Evolutionary conservation across 1,139 yeast species (phyloP).

Genomic region (Schwanniomyces etchellsii): DNA sequence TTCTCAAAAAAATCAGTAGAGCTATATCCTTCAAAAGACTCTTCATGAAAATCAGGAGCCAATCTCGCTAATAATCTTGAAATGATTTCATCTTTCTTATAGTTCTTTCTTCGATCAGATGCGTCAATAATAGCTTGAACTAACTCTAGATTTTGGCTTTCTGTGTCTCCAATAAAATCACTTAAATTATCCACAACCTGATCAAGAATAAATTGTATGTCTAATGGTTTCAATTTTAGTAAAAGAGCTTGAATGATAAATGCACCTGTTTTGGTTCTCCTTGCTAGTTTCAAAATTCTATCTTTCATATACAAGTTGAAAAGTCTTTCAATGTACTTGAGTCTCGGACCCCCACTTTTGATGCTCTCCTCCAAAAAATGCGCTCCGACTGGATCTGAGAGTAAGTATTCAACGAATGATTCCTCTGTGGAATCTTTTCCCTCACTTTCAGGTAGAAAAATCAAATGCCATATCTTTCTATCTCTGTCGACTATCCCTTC

Average conservation of each 20-base stretch:
- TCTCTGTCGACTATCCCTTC: conserved; percentile 76
- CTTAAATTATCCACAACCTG: conserved; percentile 64
- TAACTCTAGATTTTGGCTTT: conserved; percentile 59
- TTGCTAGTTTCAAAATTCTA: conserved; percentile 64
- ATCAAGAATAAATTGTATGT: conserved; percentile 61
- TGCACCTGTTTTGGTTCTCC: conserved; percentile 76
- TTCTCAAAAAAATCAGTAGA: conserved; percentile 56
- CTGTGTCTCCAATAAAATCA: conserved; percentile 46
- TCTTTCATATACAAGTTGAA: conserved; percentile 70
- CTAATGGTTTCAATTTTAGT: conserved; percentile 53
- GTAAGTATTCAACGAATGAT: conserved; percentile 74
- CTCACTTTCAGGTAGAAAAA: conserved; percentile 39
- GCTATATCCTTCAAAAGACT: conserved; percentile 32
- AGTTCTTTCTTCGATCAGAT: conserved; percentile 52
- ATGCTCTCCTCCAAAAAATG: conserved; percentile 78
- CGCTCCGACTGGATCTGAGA: conserved; percentile 86
- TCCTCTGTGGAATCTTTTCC: conserved; percentile 62
- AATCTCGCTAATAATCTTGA: conserved; percentile 54
- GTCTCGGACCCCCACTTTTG: conserved; percentile 55
- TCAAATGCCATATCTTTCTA: conserved; percentile 58
- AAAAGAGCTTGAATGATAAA: conserved; percentile 72
- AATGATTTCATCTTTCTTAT: conserved; percentile 61
- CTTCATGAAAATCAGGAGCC: conserved; percentile 40
- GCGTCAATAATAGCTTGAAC: conserved; percentile 68
- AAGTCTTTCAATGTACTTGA: conserved; percentile 64